phyloP scores from a whole-genome alignment of 768 basidiomycete species.

The Psilocybe subaeruginosa region DNA sequence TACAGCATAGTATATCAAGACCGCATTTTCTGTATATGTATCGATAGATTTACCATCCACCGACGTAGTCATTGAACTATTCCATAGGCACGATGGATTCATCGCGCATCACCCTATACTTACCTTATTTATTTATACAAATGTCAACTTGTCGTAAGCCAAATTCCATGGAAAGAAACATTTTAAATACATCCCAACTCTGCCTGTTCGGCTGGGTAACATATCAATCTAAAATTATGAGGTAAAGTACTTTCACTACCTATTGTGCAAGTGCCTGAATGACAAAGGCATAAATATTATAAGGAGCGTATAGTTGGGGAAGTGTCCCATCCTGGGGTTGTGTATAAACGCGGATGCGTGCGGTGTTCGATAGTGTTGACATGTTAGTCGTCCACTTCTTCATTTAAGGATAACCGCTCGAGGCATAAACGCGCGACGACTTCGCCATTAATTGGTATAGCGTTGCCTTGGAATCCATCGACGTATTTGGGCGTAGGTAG shows the following conservation, averaged over 20 bases:
- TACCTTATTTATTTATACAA: background rate
- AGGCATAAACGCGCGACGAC: conserved; percentile 63
- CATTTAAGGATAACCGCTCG: conserved; percentile 57
- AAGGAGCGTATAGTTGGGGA: conserved; percentile 8
- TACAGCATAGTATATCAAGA: too few species aligned
- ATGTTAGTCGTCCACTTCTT: conserved; percentile 62
- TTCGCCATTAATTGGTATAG: conserved; percentile 80
- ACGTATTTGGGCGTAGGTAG: conserved; percentile 74
- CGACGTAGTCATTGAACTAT: too few species aligned
- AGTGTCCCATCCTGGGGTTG: background rate
- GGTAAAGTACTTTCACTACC: conserved; percentile 7
- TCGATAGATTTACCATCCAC: too few species aligned
- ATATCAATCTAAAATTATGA: background rate
- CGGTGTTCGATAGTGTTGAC: background rate
- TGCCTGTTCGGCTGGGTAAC: background rate
- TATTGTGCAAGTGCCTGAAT: background rate
- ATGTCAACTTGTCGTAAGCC: background rate
- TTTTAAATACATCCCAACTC: too few species aligned
- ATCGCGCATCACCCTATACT: too few species aligned
- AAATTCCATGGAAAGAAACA: background rate
- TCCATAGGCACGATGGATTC: too few species aligned
- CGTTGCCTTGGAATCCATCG: conserved; percentile 86
- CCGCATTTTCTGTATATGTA: too few species aligned
- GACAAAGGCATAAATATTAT: conserved; percentile 7
- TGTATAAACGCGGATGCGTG: background rate